Conservation (phyloP, 192 early-diverging fungal genomes). For the Phlyctochytrium planicorne region DNA sequence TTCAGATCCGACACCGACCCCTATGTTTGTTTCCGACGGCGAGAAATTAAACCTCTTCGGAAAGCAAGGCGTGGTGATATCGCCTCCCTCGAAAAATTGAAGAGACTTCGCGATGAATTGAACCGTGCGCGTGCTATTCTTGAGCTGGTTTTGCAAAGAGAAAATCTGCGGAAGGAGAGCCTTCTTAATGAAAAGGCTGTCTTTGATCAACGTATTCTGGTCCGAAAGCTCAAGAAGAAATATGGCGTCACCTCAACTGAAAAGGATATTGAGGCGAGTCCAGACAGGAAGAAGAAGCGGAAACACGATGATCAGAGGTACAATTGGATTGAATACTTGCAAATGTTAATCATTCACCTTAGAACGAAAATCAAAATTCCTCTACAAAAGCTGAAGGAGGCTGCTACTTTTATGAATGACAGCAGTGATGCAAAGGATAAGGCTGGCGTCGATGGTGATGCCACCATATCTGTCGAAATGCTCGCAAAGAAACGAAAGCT, state of each 20-base stretch:
- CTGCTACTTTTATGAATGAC: conserved; percentile 42
- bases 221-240: conserved; percentile 63
- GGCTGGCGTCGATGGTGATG: conserved; percentile 34
- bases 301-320: conserved; percentile 37
- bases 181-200: conserved; percentile 73
- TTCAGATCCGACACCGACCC: conserved; percentile 76
- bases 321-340: no score
- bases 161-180: conserved; percentile 71
- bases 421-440: conserved; percentile 41
- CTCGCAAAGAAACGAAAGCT: conserved; percentile 44
- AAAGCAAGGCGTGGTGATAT: conserved; percentile 82
- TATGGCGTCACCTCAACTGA: conserved; percentile 66
- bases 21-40: conserved; percentile 95
- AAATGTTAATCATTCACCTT: conserved; percentile 14
- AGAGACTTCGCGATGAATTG: conserved; percentile 79
- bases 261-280: conserved; percentile 42
- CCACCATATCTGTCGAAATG: conserved; percentile 55
- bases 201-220: conserved; percentile 66
- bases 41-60: conserved; percentile 77
- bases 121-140: conserved; percentile 70
- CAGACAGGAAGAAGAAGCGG: conserved; percentile 39
- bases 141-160: conserved; percentile 78
- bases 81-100: conserved; percentile 81
- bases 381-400: conserved; percentile 43
- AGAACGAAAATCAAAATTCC: conserved; percentile 62